A percentile compares a stretch with the other conserved stretches of the same genome.
These are phyloP conservation scores for Myxozyma monticola DNA, from an alignment of 805 yeast genomes.

Conservation along the genomic window DNA sequence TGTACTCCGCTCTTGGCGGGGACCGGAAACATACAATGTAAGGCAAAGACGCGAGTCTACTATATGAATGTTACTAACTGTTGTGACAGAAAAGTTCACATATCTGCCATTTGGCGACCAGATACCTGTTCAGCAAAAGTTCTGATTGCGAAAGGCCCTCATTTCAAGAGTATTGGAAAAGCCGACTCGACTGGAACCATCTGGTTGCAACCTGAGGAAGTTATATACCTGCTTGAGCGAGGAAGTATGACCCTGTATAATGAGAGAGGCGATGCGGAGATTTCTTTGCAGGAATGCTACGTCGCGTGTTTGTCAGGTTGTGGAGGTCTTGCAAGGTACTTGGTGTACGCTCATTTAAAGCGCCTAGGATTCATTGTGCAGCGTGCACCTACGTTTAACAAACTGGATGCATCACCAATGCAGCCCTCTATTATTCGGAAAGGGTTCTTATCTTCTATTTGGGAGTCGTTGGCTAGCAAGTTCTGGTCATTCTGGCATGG, in stretches of 20 bases:
- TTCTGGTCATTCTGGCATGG: background rate
- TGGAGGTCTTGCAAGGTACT: conserved; percentile 54
- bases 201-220: conserved; percentile 64
- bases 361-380: conserved; percentile 74
- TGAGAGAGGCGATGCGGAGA: conserved; percentile 40
- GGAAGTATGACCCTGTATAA: conserved; percentile 57
- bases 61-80: background rate
- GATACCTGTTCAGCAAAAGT: conserved; percentile 42
- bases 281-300: conserved; percentile 68
- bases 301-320: conserved; percentile 47
- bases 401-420: no score
- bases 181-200: conserved; percentile 51
- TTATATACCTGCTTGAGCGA: conserved; percentile 75
- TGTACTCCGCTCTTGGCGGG: conserved; percentile 63
- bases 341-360: conserved; percentile 71
- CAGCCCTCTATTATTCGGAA: no score
- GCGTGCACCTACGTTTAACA: conserved; percentile 32
- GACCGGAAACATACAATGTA: conserved; percentile 38
- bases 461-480: conserved; percentile 1
- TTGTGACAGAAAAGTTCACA: conserved; percentile 45
- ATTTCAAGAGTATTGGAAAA: conserved; percentile 69
- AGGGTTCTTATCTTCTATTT: background rate
- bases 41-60: background rate
- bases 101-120: conserved; percentile 53
- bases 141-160: conserved; percentile 65